These are phyloP conservation scores for Xylariaceae sp. DNA, from an alignment of 2,329 filamentous ascomycete species.

Conservation along the genomic window DNA sequence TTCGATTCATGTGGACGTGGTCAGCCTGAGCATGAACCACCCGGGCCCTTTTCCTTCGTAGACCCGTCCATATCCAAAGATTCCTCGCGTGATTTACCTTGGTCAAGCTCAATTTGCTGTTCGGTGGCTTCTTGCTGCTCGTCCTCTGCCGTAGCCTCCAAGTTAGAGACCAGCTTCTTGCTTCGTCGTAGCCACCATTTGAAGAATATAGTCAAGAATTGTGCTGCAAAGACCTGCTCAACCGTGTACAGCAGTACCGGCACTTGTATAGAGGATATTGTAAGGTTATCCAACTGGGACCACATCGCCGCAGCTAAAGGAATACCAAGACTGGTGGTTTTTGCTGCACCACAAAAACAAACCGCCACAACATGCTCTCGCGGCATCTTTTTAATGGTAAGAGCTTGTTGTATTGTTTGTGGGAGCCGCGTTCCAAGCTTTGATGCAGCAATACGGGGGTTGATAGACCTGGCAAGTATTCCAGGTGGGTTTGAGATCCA, in stretches of 20 bases:
- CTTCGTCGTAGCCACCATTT: slow-evolving; percentile 36
- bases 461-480: slow-evolving; percentile 28
- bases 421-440: slow-evolving; percentile 23
- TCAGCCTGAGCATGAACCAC: no score
- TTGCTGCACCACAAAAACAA: slow-evolving; percentile 70
- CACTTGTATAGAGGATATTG: slow-evolving; percentile 57
- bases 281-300: slow-evolving; percentile 46
- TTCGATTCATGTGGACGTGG: no score
- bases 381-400: slow-evolving; percentile 49
- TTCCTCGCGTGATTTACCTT: background rate
- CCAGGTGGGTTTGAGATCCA: slow-evolving; percentile 41
- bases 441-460: slow-evolving; percentile 30
- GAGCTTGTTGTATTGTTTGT: slow-evolving; percentile 21
- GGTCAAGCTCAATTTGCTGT: background rate
- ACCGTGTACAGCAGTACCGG: slow-evolving; percentile 60
- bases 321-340: slow-evolving; percentile 67
- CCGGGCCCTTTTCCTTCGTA: background rate
- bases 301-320: slow-evolving; percentile 67
- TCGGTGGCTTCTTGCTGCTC: background rate
- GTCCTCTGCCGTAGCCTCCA: slow-evolving; percentile 10
- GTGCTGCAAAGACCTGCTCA: slow-evolving; percentile 42
- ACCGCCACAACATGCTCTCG: slow-evolving; percentile 63
- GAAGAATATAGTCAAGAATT: slow-evolving; percentile 36
- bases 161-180: slow-evolving; percentile 20
- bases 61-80: background rate